Base-by-base conservation (phyloP, 2,329 filamentous ascomycete genomes). In the Epichloe elymi region DNA sequence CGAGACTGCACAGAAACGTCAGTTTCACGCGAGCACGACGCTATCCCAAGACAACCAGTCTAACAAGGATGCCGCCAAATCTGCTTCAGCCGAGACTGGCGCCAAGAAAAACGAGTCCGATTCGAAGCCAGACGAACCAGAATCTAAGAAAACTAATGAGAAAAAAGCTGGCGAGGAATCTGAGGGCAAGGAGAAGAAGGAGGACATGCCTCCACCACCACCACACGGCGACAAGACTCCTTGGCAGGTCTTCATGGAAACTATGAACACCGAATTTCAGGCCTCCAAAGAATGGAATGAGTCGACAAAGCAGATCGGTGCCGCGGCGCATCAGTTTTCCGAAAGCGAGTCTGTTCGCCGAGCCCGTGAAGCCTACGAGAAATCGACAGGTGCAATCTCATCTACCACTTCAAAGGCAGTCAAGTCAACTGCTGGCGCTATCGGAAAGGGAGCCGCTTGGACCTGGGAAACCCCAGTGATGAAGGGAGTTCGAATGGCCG, bases 271-370 rank as follows among this genome's bases (percentile, higher is more conserved):
- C 52, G 93, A 98, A 70, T 95, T 98, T 71, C 89, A 96, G 68
- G 86, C 88, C 49, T 97, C 90, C 15, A 95, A 97, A 65, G 93
- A 98, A 67, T 98, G 93, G 93, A 95, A 98, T 63, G 93, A 98
- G 65, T 95, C 88, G 42, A 98, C 91, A 41, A 97, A 98, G 73
- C 88, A 93, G 58, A 79, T 98, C 41, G 86, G 88, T 17, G 88
- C 87, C 46, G 87, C 86, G 5, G 88, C 91, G 17, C 85, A 95
- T 63, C 83, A 96, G 61, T 93, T 98, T 64, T 84, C 84, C 35
- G 91, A 97, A 70, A 96, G 89, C 63, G 90, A 96, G 63, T 86
- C 85, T 17, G 87, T 98, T 15, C 85, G 88, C 63, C 82, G 82
- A 60, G 93, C 91, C 33, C 82, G 86, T 57, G 83, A 88, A 58